A percentile compares a stretch with the other conserved stretches of the same genome.
These are phyloP conservation scores for Pyrenophora seminiperda DNA, from an alignment of 2,329 filamentous ascomycete genomes.

Conservation along the genomic window DNA sequence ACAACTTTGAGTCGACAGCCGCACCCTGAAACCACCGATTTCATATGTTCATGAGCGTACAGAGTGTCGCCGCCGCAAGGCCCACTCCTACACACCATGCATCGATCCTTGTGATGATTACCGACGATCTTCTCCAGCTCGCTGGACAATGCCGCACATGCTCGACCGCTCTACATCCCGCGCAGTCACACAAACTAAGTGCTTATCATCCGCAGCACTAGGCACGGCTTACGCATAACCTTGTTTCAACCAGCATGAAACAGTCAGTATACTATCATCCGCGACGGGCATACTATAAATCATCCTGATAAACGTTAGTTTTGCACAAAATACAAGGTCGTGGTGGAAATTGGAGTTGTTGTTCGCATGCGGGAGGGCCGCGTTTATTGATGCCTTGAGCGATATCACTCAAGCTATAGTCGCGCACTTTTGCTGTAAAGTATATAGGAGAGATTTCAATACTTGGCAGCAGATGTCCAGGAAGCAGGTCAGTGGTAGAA, in stretches of 20 bases:
- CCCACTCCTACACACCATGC: too few relatives aligned
- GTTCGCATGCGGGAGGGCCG: neutral
- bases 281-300: constrained; percentile 20
- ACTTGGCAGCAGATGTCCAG: too few relatives aligned
- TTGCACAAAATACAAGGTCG: neutral
- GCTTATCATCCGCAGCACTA: constrained; percentile 1
- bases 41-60: too few relatives aligned
- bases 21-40: too few relatives aligned
- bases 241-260: constrained; percentile 31
- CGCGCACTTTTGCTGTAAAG: too few relatives aligned
- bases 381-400: neutral
- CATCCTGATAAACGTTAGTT: constrained; percentile 6
- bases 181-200: neutral
- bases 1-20: too few relatives aligned
- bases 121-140: neutral
- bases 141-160: constrained; percentile 9
- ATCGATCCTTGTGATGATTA: neutral
- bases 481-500: too few relatives aligned
- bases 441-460: too few relatives aligned
- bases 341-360: constrained; percentile 9
- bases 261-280: constrained; percentile 23
- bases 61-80: too few relatives aligned
- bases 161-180: constrained; percentile 14
- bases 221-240: constrained; percentile 9
- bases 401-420: too few relatives aligned